A percentile compares a stretch with the other conserved stretches of the same genome.
Conservation (phyloP, 163 green algal species). For the Volvox carteri region DNA sequence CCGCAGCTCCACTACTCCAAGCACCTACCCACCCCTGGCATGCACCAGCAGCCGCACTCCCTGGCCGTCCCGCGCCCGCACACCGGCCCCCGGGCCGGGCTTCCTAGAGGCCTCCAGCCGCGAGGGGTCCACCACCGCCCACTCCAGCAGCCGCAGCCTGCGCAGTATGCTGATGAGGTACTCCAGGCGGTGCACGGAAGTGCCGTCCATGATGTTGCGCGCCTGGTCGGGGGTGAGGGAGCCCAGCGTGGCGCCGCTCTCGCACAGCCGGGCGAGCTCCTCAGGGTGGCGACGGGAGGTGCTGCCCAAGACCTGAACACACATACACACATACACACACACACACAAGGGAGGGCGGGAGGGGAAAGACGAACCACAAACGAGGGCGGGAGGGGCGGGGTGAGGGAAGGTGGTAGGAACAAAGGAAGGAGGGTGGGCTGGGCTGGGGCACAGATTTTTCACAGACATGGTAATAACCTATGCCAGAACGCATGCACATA, state of each 20-base stretch:
- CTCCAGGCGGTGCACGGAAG: slow-evolving; percentile 35
- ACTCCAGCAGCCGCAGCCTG: slow-evolving; percentile 45
- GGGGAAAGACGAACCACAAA: too few relatives aligned
- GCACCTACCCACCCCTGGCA: not conserved
- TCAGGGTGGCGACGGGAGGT: slow-evolving; percentile 21
- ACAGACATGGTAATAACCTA: too few relatives aligned
- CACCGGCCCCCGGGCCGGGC: not conserved
- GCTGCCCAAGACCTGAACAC: slow-evolving; percentile 38
- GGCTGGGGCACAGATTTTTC: too few relatives aligned
- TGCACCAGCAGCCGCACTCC: slow-evolving; percentile 27
- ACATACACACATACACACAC: not conserved
- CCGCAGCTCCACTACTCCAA: too few relatives aligned
- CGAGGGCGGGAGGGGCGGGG: too few relatives aligned
- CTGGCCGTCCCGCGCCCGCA: slow-evolving; percentile 27
- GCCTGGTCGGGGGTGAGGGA: slow-evolving; percentile 10
- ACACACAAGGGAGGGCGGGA: not conserved
- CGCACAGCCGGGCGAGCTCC: slow-evolving; percentile 51
- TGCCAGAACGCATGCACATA: too few relatives aligned
- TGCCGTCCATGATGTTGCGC: slow-evolving; percentile 55
- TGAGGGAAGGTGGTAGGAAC: too few relatives aligned
- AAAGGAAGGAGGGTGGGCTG: too few relatives aligned
- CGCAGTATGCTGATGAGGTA: slow-evolving; percentile 57
- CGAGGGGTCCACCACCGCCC: slow-evolving; percentile 33
- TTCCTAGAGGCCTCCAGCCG: not conserved
- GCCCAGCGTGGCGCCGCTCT: slow-evolving; percentile 42